Evolutionary conservation across 805 yeast genomes (phyloP).

Genomic region (Cyberlindnera saturnus): DNA sequence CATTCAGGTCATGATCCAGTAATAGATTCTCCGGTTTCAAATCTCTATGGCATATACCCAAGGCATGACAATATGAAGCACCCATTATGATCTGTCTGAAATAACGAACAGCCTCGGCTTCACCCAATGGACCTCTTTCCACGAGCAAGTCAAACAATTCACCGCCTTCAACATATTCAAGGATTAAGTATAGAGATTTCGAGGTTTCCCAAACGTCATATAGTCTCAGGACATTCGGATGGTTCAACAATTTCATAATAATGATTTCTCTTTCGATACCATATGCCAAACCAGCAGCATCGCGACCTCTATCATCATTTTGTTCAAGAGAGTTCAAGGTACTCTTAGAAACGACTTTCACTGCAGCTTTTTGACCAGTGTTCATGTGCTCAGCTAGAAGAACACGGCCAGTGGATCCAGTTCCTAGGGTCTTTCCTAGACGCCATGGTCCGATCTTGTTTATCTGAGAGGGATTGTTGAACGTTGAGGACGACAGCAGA

Average conservation of each 20-base stretch:
- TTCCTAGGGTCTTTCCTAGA: conserved; percentile 70
- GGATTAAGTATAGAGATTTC: conserved; percentile 73
- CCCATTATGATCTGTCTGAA: conserved; percentile 75
- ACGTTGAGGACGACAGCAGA: conserved; percentile 37
- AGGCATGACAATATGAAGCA: conserved; percentile 74
- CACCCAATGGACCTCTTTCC: conserved; percentile 60
- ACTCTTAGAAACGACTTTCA: conserved; percentile 72
- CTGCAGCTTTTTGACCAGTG: conserved; percentile 76
- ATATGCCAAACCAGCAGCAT: conserved; percentile 71
- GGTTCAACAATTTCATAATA: conserved; percentile 92
- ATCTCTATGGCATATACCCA: conserved; percentile 78
- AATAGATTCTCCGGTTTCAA: conserved; percentile 76
- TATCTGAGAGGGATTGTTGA: conserved; percentile 34
- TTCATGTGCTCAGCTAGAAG: conserved; percentile 62
- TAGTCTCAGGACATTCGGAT: conserved; percentile 86
- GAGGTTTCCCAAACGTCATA: conserved; percentile 98
- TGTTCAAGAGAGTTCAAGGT: conserved; percentile 32
- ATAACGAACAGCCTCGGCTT: conserved; percentile 67
- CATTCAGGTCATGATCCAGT: conserved; percentile 58
- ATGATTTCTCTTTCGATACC: conserved; percentile 97
- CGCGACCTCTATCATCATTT: conserved; percentile 30
- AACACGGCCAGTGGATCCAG: conserved; percentile 81
- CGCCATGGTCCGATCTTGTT: conserved; percentile 75
- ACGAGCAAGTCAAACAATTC: conserved; percentile 74
- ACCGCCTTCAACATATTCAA: conserved; percentile 87